phyloP scores from a whole-genome alignment of 495 filamentous ascomycete species.

The Penicillium ucsense region DNA sequence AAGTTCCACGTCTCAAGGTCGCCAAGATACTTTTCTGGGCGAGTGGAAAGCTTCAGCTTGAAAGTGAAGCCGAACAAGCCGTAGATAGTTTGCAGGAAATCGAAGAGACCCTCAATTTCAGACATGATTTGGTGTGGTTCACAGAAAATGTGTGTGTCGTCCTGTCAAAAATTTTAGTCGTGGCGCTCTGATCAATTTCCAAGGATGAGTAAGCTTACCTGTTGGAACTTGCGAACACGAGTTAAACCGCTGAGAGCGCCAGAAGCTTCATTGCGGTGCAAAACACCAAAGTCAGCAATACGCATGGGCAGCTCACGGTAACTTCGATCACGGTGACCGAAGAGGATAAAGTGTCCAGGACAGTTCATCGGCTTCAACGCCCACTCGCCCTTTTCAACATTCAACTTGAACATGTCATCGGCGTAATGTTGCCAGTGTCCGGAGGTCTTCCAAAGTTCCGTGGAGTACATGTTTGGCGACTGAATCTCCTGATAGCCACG shows the following conservation, averaged over 20 bases:
- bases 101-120: slow-evolving; percentile 81
- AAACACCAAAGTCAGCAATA: slow-evolving; percentile 89
- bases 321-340: slow-evolving; percentile 65
- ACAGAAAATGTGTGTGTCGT: slow-evolving; percentile 93
- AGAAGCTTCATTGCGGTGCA: slow-evolving; percentile 91
- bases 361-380: slow-evolving; percentile 97
- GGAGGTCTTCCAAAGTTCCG: slow-evolving; percentile 81
- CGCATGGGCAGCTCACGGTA: slow-evolving; percentile 84
- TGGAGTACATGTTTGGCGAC: slow-evolving; percentile 93
- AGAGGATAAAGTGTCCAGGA: slow-evolving; percentile 75
- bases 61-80: slow-evolving; percentile 91
- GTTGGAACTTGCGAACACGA: slow-evolving; percentile 83
- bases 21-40: slow-evolving; percentile 86
- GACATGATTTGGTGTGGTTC: slow-evolving; percentile 68
- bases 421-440: slow-evolving; percentile 95
- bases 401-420: slow-evolving; percentile 92
- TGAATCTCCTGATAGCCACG: slow-evolving; percentile 92
- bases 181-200: background rate
- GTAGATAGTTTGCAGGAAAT: slow-evolving; percentile 76
- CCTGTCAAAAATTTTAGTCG: slow-evolving; percentile 16
- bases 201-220: slow-evolving; percentile 25
- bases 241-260: slow-evolving; percentile 86
- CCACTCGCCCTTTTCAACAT: slow-evolving; percentile 76
- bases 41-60: slow-evolving; percentile 89
- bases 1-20: slow-evolving; percentile 78